Evolutionary conservation across 345 rosid genomes (phyloP).

Genomic region (Eucalyptus pauciflora): DNA sequence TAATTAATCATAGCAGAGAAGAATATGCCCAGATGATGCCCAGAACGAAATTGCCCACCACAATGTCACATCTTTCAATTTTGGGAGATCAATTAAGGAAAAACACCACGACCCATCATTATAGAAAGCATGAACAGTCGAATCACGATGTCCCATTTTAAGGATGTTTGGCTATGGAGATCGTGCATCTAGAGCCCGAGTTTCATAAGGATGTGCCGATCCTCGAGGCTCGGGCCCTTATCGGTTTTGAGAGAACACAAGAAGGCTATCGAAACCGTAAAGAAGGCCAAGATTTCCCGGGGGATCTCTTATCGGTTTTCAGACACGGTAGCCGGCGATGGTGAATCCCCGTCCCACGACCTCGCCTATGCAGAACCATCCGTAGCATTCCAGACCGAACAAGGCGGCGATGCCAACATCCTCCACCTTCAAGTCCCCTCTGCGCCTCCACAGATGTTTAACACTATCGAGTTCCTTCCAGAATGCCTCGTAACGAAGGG

Average conservation of each 20-base stretch:
- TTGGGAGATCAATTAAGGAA: background rate
- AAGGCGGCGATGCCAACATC: constrained; percentile 53
- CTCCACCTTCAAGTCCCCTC: constrained; percentile 55
- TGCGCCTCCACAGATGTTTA: constrained; percentile 43
- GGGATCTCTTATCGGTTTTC: background rate
- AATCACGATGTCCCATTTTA: background rate
- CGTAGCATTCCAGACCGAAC: constrained; percentile 66
- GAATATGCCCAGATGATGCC: background rate
- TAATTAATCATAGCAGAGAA: background rate
- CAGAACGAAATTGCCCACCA: background rate
- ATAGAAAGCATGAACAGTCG: background rate
- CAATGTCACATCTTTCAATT: background rate
- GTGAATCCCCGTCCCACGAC: constrained; percentile 67
- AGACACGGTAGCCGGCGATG: constrained; percentile 54
- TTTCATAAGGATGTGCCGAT: background rate
- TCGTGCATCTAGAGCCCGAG: background rate
- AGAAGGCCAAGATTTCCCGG: background rate
- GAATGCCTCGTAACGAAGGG: constrained; percentile 37
- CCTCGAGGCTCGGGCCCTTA: background rate
- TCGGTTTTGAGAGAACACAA: background rate
- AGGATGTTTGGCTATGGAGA: background rate
- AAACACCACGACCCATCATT: background rate
- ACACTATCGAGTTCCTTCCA: constrained; percentile 48
- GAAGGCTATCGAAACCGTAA: background rate
- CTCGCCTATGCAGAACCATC: constrained; percentile 72